phyloP scores from a whole-genome alignment of 345 rosid genomes.

The Eucalyptus pauciflora region DNA sequence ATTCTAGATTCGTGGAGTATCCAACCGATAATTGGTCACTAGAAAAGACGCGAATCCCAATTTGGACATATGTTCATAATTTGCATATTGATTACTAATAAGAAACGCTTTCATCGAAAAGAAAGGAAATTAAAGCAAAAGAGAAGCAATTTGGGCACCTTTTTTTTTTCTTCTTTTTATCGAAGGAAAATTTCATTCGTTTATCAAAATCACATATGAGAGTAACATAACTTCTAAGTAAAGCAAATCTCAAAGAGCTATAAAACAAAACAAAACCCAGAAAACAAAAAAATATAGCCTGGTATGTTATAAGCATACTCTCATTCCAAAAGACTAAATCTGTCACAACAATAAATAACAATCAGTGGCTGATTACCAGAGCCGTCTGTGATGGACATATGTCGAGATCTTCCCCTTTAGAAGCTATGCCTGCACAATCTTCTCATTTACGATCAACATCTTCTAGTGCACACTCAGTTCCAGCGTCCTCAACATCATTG shows the following conservation, averaged over 20 bases:
- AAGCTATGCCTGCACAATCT: no score
- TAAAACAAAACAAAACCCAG: neutral
- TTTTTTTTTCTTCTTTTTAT: neutral
- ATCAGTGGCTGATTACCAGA: no score
- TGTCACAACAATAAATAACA: no score
- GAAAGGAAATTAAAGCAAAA: neutral
- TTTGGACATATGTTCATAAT: neutral
- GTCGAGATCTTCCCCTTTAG: neutral
- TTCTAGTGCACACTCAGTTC: no score
- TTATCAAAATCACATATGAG: neutral
- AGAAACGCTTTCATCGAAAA: neutral
- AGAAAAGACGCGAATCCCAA: neutral
- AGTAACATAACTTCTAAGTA: neutral
- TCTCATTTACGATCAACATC: no score
- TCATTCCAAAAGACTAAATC: neutral
- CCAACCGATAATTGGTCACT: neutral
- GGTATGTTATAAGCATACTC: neutral
- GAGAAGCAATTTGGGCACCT: neutral
- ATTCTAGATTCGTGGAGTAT: neutral
- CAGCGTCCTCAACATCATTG: rapidly evolving
- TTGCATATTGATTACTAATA: neutral
- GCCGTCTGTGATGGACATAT: neutral
- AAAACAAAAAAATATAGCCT: no score
- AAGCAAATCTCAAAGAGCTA: neutral
- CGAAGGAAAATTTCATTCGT: neutral